Conservation (phyloP, 768 basidiomycete species). For the Phlebiopsis flavidoalba region DNA sequence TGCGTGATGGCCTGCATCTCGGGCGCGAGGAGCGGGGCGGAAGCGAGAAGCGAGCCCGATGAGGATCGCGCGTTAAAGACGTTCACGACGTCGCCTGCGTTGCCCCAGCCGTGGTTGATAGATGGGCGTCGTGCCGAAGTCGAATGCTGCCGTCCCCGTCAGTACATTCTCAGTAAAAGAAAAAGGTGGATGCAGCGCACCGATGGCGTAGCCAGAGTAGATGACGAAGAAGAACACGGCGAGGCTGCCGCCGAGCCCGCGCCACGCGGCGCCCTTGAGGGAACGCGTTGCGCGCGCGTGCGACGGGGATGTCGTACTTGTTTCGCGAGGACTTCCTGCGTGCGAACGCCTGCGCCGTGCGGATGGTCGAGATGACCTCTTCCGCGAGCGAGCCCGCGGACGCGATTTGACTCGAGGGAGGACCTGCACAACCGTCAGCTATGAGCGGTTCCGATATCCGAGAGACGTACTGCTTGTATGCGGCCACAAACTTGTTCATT, state of each 20-base stretch:
- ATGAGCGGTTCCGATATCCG: background rate
- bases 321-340: conserved; percentile 53
- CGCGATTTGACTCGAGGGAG: conserved; percentile 70
- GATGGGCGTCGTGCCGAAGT: conserved; percentile 85
- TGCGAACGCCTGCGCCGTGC: conserved; percentile 89
- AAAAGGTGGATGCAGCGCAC: background rate
- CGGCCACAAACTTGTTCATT: conserved; percentile 68
- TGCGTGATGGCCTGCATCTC: conserved; percentile 83
- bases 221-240: conserved; percentile 82
- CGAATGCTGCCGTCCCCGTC: conserved; percentile 50
- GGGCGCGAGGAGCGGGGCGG: conserved; percentile 77
- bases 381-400: conserved; percentile 84
- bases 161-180: background rate
- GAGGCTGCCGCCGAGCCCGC: conserved; percentile 58
- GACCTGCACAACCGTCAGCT: conserved; percentile 30
- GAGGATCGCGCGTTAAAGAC: conserved; percentile 72
- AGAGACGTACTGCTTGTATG: conserved; percentile 31
- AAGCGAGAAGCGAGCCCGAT: conserved; percentile 74
- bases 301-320: conserved; percentile 64
- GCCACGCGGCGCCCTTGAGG: conserved; percentile 51
- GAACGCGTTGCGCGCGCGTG: conserved; percentile 45
- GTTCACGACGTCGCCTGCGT: conserved; percentile 72
- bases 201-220: conserved; percentile 65
- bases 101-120: conserved; percentile 46
- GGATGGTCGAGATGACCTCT: conserved; percentile 86